phyloP scores from a whole-genome alignment of 78 protist species.

The Dictyostelium intermedium region DNA sequence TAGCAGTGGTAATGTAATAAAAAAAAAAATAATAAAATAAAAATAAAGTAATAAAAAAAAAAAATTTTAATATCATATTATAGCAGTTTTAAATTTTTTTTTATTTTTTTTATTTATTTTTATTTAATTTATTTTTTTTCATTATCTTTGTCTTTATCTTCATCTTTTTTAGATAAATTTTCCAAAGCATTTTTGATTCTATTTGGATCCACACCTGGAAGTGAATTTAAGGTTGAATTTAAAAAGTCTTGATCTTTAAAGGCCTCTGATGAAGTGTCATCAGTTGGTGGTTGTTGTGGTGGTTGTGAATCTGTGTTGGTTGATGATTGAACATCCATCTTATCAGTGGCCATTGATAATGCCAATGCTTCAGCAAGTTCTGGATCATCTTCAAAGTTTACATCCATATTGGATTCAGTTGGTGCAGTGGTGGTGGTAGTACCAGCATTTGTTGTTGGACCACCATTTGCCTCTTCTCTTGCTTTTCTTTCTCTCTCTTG shows the following conservation, averaged over 20 bases:
- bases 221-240: conserved; percentile 43
- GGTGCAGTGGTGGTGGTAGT: neutral
- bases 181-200: conserved; percentile 72
- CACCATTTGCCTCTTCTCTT: conserved; percentile 57
- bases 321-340: conserved; percentile 26
- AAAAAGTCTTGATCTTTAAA: conserved; percentile 72
- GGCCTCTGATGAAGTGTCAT: neutral
- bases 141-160: conserved; percentile 61
- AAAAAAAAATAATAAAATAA: neutral
- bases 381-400: conserved; percentile 78
- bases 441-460: conserved; percentile 10
- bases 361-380: conserved; percentile 84
- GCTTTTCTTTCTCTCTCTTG: conserved; percentile 84
- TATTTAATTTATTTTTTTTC: conserved; percentile 11
- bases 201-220: conserved; percentile 86
- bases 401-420: neutral
- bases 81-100: neutral
- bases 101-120: neutral
- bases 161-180: conserved; percentile 46
- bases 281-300: neutral
- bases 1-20: neutral
- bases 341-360: conserved; percentile 61
- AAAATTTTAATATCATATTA: neutral
- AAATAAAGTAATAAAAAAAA: neutral
- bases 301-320: neutral